Conservation (phyloP, 225 moss, liverwort and hornwort species). For the Climacium dendroides region DNA sequence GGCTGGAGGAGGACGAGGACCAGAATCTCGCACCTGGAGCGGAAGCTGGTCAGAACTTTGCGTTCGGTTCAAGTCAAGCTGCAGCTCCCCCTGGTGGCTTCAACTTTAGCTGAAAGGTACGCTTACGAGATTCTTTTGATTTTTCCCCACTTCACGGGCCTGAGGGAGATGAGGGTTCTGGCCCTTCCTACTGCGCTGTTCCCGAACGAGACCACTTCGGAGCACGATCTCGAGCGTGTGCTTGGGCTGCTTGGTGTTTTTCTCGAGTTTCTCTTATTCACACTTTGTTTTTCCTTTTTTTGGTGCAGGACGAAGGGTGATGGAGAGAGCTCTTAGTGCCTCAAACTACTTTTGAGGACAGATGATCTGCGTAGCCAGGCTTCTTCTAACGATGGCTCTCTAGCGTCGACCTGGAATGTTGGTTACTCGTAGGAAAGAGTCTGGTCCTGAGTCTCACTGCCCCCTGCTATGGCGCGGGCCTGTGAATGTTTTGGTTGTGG, state of each 20-base stretch:
- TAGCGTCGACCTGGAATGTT: constrained; percentile 27
- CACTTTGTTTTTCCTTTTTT: background rate
- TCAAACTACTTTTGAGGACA: constrained; percentile 21
- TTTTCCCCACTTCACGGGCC: no score
- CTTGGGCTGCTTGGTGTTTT: background rate
- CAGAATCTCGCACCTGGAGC: constrained; percentile 46
- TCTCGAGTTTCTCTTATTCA: background rate
- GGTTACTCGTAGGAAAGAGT: constrained; percentile 35
- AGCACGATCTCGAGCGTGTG: background rate
- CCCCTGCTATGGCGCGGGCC: background rate
- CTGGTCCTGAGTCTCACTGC: constrained; percentile 33
- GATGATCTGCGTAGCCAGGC: constrained; percentile 13
- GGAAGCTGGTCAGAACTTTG: constrained; percentile 38
- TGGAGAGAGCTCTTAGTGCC: constrained; percentile 1
- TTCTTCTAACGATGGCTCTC: constrained; percentile 20
- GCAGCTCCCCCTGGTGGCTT: constrained; percentile 71
- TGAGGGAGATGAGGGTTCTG: background rate
- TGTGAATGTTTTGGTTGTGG: constrained; percentile 39
- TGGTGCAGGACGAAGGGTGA: background rate
- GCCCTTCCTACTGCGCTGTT: background rate
- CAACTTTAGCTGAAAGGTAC: constrained; percentile 73
- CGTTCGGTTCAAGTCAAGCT: constrained; percentile 65
- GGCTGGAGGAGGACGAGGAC: constrained; percentile 85
- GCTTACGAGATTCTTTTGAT: background rate
- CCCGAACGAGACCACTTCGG: background rate